A percentile compares a stretch with the other conserved stretches of the same genome.
These are phyloP conservation scores for Lecanosticta acicola DNA, from an alignment of 2,329 filamentous ascomycete genomes.

Conservation along the genomic window DNA sequence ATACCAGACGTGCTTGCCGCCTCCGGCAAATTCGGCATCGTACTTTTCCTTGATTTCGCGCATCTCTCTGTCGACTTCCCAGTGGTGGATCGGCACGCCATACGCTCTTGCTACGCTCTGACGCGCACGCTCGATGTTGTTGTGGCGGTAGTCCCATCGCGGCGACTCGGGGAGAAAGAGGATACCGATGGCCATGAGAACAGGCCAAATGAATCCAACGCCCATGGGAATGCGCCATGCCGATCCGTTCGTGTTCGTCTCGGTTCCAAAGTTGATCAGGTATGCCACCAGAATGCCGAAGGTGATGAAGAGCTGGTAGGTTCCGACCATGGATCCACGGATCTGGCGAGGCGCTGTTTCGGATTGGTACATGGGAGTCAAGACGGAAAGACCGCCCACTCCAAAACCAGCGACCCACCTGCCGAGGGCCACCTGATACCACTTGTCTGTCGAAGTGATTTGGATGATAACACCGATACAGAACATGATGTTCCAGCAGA, in stretches of 20 bases:
- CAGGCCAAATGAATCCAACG: slow-evolving; percentile 52
- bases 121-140: slow-evolving; percentile 47
- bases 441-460: slow-evolving; percentile 51
- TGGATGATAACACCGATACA: slow-evolving; percentile 61
- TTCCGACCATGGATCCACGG: slow-evolving; percentile 57
- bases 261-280: slow-evolving; percentile 56
- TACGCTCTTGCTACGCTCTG: slow-evolving; percentile 51
- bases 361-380: slow-evolving; percentile 64
- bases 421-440: slow-evolving; percentile 62
- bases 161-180: slow-evolving; percentile 53
- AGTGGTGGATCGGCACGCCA: slow-evolving; percentile 52
- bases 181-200: slow-evolving; percentile 51
- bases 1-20: slow-evolving; percentile 54
- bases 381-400: slow-evolving; percentile 59
- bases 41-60: slow-evolving; percentile 52
- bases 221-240: slow-evolving; percentile 62
- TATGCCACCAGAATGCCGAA: slow-evolving; percentile 54
- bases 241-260: slow-evolving; percentile 42
- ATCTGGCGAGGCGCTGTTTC: slow-evolving; percentile 61
- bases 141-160: slow-evolving; percentile 54
- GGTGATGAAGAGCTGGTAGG: slow-evolving; percentile 65
- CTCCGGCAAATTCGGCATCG: slow-evolving; percentile 46
- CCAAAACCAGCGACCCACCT: slow-evolving; percentile 61
- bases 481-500: slow-evolving; percentile 57
- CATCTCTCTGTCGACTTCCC: slow-evolving; percentile 48